Conservation (phyloP, 2,329 filamentous ascomycete species). For the Exophiala sp. region DNA sequence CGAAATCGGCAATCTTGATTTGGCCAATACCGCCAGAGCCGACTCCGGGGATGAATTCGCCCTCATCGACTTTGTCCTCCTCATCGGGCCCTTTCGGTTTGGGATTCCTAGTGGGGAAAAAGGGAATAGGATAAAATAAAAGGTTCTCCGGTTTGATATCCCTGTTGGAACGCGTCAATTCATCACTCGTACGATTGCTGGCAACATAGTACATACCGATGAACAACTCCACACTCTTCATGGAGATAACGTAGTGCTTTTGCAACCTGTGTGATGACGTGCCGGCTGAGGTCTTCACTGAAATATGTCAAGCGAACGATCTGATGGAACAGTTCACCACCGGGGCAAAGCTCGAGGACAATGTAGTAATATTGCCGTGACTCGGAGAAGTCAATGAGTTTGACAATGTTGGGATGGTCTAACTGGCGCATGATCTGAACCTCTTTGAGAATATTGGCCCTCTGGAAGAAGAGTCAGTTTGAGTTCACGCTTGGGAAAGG, state of each 20-base stretch:
- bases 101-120: conserved; percentile 71
- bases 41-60: conserved; percentile 75
- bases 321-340: conserved; percentile 95
- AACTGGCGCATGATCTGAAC: conserved; percentile 98
- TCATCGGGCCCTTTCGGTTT: conserved; percentile 80
- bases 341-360: conserved; percentile 86
- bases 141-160: conserved; percentile 98
- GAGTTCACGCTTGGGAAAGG: conserved; percentile 25
- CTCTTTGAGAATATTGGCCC: conserved; percentile 96
- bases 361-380: conserved; percentile 97
- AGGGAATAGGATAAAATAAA: conserved; percentile 79
- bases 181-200: not conserved
- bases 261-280: conserved; percentile 94
- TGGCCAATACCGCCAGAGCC: conserved; percentile 85
- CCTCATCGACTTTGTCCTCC: conserved; percentile 95
- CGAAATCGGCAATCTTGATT: conserved; percentile 98
- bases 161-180: conserved; percentile 43
- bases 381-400: conserved; percentile 88
- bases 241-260: conserved; percentile 89
- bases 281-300: conserved; percentile 87
- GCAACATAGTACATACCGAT: conserved; percentile 63
- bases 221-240: conserved; percentile 89
- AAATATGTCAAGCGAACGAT: conserved; percentile 98
- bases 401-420: conserved; percentile 93
- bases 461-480: conserved; percentile 48